Conservation (phyloP, 2,329 filamentous ascomycete genomes). For the Diaporthe batatas region DNA sequence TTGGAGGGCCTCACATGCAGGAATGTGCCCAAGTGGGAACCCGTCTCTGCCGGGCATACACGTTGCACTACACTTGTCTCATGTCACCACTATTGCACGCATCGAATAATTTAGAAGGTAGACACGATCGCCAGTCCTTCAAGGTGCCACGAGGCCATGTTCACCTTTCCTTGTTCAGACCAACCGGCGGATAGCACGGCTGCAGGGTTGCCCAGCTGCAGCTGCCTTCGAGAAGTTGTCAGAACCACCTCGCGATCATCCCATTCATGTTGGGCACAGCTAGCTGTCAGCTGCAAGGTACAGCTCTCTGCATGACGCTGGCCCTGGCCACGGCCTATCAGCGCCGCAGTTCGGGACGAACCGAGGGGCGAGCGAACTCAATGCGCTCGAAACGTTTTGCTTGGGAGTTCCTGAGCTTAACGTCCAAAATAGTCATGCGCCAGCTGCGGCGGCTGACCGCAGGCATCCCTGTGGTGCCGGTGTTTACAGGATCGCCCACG, state of each 20-base stretch:
- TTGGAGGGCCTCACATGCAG: background rate
- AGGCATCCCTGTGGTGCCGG: background rate
- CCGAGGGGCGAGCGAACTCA: background rate
- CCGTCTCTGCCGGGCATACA: no score
- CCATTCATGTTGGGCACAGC: background rate
- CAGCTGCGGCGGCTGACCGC: background rate
- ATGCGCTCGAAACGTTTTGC: background rate
- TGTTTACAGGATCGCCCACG: conserved; percentile 16
- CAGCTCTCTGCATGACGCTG: background rate
- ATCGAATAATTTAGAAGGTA: background rate
- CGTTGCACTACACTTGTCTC: no score
- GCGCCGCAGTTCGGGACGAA: conserved; percentile 15
- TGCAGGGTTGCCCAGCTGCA: conserved; percentile 2
- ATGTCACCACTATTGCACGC: no score
- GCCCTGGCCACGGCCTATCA: background rate
- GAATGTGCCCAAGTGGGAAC: no score
- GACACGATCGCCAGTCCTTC: background rate
- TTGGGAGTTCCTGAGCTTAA: conserved; percentile 31
- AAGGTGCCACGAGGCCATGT: no score
- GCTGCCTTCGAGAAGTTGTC: conserved; percentile 2
- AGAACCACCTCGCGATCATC: background rate
- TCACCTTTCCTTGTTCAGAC: background rate
- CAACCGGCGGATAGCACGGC: background rate
- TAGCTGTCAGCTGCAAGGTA: background rate
- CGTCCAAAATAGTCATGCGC: conserved; percentile 20